phyloP scores from a whole-genome alignment of 306 rosid genomes.

The Fagus sylvatica region DNA sequence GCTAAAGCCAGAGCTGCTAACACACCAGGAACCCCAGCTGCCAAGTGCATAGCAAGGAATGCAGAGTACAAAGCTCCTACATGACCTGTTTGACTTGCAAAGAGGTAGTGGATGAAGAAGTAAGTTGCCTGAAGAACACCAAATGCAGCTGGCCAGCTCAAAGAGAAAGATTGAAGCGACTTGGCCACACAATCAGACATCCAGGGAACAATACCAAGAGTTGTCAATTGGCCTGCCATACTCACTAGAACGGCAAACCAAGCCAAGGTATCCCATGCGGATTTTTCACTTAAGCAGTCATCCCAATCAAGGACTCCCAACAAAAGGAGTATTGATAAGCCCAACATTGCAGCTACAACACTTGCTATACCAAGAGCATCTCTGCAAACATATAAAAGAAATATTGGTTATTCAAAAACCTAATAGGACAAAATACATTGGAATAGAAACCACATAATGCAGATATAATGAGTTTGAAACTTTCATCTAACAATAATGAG shows the following conservation, averaged over 20 bases:
- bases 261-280: constrained; percentile 97
- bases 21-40: constrained; percentile 85
- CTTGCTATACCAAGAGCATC: constrained; percentile 75
- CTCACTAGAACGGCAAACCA: constrained; percentile 96
- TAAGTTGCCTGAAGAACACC: constrained; percentile 84
- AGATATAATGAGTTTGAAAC: neutral
- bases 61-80: constrained; percentile 93
- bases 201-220: constrained; percentile 81
- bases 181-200: constrained; percentile 74
- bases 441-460: constrained; percentile 14
- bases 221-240: constrained; percentile 92
- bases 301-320: constrained; percentile 89
- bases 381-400: constrained; percentile 46
- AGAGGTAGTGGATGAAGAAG: constrained; percentile 91
- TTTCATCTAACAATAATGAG: neutral
- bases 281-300: constrained; percentile 85
- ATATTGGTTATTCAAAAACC: constrained; percentile 17
- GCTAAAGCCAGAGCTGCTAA: constrained; percentile 83
- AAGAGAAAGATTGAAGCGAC: constrained; percentile 55
- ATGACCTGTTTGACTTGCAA: constrained; percentile 97
- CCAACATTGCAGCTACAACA: constrained; percentile 90
- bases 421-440: constrained; percentile 4
- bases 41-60: constrained; percentile 90
- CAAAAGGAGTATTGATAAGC: constrained; percentile 76
- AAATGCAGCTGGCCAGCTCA: constrained; percentile 87